A percentile compares a stretch with the other conserved stretches of the same genome.
These are phyloP conservation scores for Penicillium polonicum DNA, from an alignment of 2,329 filamentous ascomycete genomes.

Conservation along the genomic window DNA sequence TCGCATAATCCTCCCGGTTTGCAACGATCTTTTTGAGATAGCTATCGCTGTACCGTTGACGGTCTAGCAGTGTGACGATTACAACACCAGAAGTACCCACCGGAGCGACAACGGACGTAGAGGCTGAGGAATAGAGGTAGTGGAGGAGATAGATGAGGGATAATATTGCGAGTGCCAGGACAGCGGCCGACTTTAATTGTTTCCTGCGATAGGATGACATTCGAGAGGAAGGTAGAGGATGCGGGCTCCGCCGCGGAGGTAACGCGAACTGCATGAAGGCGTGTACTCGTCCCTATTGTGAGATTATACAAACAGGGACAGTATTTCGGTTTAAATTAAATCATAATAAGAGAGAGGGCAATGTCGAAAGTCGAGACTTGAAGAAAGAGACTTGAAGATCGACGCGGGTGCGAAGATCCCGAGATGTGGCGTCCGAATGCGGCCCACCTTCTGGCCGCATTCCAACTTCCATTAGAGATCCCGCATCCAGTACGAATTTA, in stretches of 20 bases:
- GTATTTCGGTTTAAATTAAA: not conserved
- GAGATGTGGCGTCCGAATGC: conserved; percentile 8
- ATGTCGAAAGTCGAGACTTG: not conserved
- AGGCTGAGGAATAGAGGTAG: conserved; percentile 35
- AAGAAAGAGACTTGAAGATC: conserved; percentile 5
- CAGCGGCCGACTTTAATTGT: conserved; percentile 59
- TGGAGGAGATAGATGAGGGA: conserved; percentile 62
- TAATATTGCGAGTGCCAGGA: conserved; percentile 57
- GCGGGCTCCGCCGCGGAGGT: conserved; percentile 78
- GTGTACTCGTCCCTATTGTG: conserved; percentile 21
- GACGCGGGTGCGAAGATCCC: conserved; percentile 10
- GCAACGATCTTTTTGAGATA: conserved; percentile 74
- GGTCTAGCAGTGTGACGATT: conserved; percentile 81
- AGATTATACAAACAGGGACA: conserved; percentile 15
- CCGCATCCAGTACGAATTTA: conserved; percentile 1
- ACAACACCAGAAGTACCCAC: conserved; percentile 57
- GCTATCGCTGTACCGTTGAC: conserved; percentile 59
- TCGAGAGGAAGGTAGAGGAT: conserved; percentile 59
- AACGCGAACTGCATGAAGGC: conserved; percentile 82
- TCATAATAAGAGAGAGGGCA: conserved; percentile 9
- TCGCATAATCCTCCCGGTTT: conserved; percentile 82
- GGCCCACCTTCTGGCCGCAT: conserved; percentile 13
- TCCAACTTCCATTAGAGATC: conserved; percentile 8
- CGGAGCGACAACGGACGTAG: conserved; percentile 27
- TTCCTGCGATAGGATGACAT: conserved; percentile 54